These are phyloP conservation scores for Pythium insidiosum DNA, from an alignment of 352 stramenopile species.

Conservation along the genomic window DNA sequence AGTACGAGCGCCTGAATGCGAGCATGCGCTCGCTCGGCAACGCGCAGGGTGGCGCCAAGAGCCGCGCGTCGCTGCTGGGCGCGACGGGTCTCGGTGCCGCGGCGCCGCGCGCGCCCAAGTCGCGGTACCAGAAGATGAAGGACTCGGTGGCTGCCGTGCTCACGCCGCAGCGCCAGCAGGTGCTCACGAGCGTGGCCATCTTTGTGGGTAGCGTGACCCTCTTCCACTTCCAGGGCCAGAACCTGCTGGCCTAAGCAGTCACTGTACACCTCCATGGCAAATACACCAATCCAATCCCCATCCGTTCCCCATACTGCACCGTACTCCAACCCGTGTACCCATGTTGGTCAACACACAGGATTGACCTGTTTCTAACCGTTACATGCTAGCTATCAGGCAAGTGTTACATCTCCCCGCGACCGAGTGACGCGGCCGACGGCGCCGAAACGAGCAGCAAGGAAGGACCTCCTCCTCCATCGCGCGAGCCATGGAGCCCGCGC, in stretches of 20 bases:
- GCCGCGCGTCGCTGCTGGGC: constrained; percentile 41
- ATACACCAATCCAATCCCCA: background rate
- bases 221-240: constrained; percentile 82
- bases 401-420: background rate
- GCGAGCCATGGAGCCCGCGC: background rate
- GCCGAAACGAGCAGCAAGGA: background rate
- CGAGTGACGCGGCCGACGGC: background rate
- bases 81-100: constrained; percentile 34
- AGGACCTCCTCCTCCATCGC: too few species aligned
- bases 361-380: background rate
- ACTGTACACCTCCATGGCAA: background rate
- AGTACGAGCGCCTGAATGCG: constrained; percentile 76
- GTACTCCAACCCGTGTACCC: background rate
- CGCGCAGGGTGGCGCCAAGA: constrained; percentile 39
- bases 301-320: background rate
- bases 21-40: constrained; percentile 58
- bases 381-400: background rate
- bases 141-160: constrained; percentile 52
- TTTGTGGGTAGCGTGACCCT: constrained; percentile 65
- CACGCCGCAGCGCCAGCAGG: constrained; percentile 65
- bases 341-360: background rate
- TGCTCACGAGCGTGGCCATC: constrained; percentile 65
- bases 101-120: constrained; percentile 34
- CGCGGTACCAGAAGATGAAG: constrained; percentile 52
- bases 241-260: constrained; percentile 62